These are phyloP conservation scores for Quercus rubra DNA, from an alignment of 306 rosid species.

Conservation along the genomic window DNA sequence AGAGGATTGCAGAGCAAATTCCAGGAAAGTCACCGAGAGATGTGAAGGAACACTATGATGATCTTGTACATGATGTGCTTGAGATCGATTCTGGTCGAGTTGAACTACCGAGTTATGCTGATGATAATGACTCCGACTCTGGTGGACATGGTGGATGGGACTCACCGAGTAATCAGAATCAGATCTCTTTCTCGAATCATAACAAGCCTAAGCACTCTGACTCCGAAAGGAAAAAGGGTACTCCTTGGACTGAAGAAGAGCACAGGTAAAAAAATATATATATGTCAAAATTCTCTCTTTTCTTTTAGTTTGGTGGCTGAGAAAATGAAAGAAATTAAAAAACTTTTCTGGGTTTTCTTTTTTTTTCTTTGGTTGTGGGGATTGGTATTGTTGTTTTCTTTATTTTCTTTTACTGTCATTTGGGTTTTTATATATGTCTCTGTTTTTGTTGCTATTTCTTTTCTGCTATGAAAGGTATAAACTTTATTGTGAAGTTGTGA, in stretches of 20 bases:
- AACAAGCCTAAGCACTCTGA: conserved; percentile 35
- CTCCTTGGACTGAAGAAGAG: conserved; percentile 88
- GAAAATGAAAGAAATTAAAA: background rate
- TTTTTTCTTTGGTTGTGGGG: background rate
- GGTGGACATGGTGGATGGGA: conserved; percentile 40
- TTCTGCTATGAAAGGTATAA: too few species aligned
- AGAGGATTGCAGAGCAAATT: conserved; percentile 50
- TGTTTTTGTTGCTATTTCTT: too few species aligned
- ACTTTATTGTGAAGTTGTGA: too few species aligned
- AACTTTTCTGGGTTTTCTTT: background rate
- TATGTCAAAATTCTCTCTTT: too few species aligned
- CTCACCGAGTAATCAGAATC: conserved; percentile 28
- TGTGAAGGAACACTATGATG: conserved; percentile 58
- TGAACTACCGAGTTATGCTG: conserved; percentile 60
- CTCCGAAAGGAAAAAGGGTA: conserved; percentile 77
- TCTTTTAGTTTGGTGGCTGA: background rate
- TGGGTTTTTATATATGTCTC: too few species aligned
- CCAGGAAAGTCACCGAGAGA: conserved; percentile 59
- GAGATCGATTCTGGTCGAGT: conserved; percentile 82
- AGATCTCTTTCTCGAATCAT: conserved; percentile 47
- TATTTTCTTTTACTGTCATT: too few species aligned
- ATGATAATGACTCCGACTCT: conserved; percentile 49
- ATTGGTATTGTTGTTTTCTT: background rate
- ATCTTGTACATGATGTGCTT: conserved; percentile 57
- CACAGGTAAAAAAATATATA: conserved; percentile 53